Evolutionary conservation across 73 alveolate genomes (phyloP).

Genomic region (Diophrys sp.): DNA sequence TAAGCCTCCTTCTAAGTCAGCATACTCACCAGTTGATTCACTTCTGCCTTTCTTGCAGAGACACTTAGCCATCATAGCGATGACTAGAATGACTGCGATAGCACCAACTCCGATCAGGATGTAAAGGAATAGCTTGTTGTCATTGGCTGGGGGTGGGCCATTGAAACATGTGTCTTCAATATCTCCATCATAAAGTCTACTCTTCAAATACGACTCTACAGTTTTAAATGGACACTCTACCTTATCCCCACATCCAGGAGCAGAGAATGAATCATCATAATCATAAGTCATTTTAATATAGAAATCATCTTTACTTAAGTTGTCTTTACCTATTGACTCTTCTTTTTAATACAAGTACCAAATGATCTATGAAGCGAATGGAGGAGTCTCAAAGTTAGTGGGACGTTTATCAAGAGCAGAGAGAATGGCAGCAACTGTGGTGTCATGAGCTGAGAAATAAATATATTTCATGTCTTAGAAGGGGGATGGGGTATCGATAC

Average conservation of each 20-base stretch:
- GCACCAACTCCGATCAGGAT: not conserved
- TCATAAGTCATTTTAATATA: not conserved
- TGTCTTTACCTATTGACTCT: not conserved
- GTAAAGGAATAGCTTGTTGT: not conserved
- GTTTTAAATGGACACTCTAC: not conserved
- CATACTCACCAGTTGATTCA: no score
- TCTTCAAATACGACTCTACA: conserved; percentile 5
- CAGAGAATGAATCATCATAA: not conserved
- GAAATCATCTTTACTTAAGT: not conserved
- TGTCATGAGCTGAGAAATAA: conserved; percentile 33
- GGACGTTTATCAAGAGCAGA: not conserved
- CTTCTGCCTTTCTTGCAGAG: no score
- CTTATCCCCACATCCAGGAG: not conserved
- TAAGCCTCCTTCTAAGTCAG: no score
- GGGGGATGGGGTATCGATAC: not conserved
- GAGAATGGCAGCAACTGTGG: conserved; percentile 15
- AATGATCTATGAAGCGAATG: conserved; percentile 2
- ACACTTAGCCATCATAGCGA: not conserved
- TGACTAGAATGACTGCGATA: not conserved
- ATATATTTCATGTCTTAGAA: conserved; percentile 5
- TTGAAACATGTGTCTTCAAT: not conserved
- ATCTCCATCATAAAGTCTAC: conserved; percentile 22
- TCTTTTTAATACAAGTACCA: not conserved
- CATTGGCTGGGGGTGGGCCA: not conserved
- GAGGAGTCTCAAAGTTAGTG: not conserved